phyloP scores from a whole-genome alignment of 2,329 filamentous ascomycete genomes.

The Diaporthe citrichinensis region DNA sequence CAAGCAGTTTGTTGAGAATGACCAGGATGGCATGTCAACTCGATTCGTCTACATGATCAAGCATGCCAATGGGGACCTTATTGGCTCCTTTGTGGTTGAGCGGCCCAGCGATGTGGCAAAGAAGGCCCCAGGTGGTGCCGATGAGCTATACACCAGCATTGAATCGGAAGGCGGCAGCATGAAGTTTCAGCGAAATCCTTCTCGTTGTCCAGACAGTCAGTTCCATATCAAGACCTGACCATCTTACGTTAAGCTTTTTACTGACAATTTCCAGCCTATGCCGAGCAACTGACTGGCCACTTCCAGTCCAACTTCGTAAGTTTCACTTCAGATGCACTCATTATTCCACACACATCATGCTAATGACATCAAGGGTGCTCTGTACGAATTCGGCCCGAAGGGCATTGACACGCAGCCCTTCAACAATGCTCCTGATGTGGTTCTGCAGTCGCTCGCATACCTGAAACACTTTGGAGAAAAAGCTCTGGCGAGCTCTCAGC shows the following conservation, averaged over 20 bases:
- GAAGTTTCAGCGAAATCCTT: slow-evolving; percentile 60
- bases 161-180: slow-evolving; percentile 56
- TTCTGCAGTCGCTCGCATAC: slow-evolving; percentile 65
- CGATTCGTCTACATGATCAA: slow-evolving; percentile 58
- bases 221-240: slow-evolving; percentile 21
- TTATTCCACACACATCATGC: slow-evolving; percentile 26
- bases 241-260: slow-evolving; percentile 16
- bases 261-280: slow-evolving; percentile 50
- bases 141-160: slow-evolving; percentile 71
- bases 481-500: slow-evolving; percentile 52
- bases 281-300: slow-evolving; percentile 64
- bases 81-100: slow-evolving; percentile 69
- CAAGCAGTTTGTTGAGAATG: background rate
- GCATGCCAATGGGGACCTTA: slow-evolving; percentile 55
- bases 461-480: slow-evolving; percentile 68
- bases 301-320: slow-evolving; percentile 68
- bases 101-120: slow-evolving; percentile 66
- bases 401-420: slow-evolving; percentile 64
- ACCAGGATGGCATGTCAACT: slow-evolving; percentile 44
- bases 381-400: slow-evolving; percentile 75
- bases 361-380: slow-evolving; percentile 65
- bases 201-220: slow-evolving; percentile 53
- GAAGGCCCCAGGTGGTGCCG: slow-evolving; percentile 61
- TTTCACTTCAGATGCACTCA: background rate
- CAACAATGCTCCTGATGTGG: slow-evolving; percentile 59